These are phyloP conservation scores for Neonectria faginata DNA, from an alignment of 2,329 filamentous ascomycete genomes.

Conservation along the genomic window DNA sequence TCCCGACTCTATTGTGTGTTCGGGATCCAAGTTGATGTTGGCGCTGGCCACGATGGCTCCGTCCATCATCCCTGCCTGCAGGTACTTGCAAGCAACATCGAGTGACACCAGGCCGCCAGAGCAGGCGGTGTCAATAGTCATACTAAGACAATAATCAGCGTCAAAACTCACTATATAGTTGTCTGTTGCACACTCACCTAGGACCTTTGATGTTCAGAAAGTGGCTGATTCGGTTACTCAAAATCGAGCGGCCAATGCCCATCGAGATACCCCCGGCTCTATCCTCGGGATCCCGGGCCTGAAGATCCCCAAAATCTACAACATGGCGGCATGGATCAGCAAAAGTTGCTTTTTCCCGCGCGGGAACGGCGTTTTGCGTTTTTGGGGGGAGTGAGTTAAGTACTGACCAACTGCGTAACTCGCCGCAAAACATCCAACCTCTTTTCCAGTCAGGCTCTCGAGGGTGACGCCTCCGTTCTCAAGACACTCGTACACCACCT, in stretches of 20 bases:
- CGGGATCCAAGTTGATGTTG: constrained; percentile 57
- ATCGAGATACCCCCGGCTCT: constrained; percentile 55
- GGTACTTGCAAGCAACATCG: constrained; percentile 52
- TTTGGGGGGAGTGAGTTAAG: too few relatives aligned
- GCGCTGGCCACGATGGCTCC: constrained; percentile 54
- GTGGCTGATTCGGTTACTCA: constrained; percentile 61
- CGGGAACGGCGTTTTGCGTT: neutral
- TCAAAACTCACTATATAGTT: neutral
- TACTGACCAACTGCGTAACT: constrained; percentile 53
- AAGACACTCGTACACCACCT: constrained; percentile 55
- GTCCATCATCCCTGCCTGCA: constrained; percentile 27
- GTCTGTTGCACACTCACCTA: constrained; percentile 30
- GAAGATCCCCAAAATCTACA: constrained; percentile 54
- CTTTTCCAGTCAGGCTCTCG: constrained; percentile 46
- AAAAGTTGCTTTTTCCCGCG: constrained; percentile 20
- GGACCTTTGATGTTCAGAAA: constrained; percentile 61
- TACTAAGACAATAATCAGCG: constrained; percentile 33
- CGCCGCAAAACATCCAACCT: constrained; percentile 55
- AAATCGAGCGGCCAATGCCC: constrained; percentile 56
- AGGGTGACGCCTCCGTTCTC: constrained; percentile 53
- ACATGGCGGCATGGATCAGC: constrained; percentile 9
- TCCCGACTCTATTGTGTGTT: constrained; percentile 57
- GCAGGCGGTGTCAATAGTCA: constrained; percentile 66
- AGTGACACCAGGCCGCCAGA: constrained; percentile 60
- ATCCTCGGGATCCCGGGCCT: constrained; percentile 53